phyloP scores from a whole-genome alignment of 257 asterid genomes.

The Leptodermis oblonga region DNA sequence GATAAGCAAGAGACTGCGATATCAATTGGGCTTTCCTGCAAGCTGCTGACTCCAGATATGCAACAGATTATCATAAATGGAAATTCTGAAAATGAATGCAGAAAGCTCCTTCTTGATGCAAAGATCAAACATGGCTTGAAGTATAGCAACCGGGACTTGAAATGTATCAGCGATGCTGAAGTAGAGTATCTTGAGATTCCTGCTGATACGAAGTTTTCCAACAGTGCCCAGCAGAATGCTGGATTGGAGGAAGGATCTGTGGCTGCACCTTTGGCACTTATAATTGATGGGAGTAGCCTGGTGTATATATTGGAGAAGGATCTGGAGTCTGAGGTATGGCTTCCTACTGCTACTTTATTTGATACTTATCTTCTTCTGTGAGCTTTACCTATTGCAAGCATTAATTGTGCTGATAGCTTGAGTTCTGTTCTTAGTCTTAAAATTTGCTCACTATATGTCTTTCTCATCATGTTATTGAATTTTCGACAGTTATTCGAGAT shows the following conservation, averaged over 20 bases:
- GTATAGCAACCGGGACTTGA: conserved; percentile 30
- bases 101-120: conserved; percentile 73
- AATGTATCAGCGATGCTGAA: conserved; percentile 42
- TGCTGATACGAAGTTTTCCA: conserved; percentile 39
- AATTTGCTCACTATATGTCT: conserved; percentile 18
- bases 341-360: conserved; percentile 15
- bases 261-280: conserved; percentile 71
- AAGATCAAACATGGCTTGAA: conserved; percentile 56
- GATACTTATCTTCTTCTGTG: neutral
- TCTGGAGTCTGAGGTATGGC: conserved; percentile 71
- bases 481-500: conserved; percentile 79
- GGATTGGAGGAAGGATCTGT: conserved; percentile 41
- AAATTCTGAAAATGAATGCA: conserved; percentile 82
- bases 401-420: conserved; percentile 1
- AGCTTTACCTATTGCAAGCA: conserved; percentile 14
- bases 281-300: conserved; percentile 97
- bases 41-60: conserved; percentile 93
- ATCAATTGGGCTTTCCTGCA: conserved; percentile 92
- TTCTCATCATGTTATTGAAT: conserved; percentile 24
- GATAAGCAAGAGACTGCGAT: conserved; percentile 99
- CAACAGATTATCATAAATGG: conserved; percentile 83
- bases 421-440: conserved; percentile 1
- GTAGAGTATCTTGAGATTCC: conserved; percentile 46
- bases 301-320: conserved; percentile 95
- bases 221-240: conserved; percentile 32